These are phyloP conservation scores for Ramularia endophylla DNA, from an alignment of 2,329 filamentous ascomycete genomes.

Conservation along the genomic window DNA sequence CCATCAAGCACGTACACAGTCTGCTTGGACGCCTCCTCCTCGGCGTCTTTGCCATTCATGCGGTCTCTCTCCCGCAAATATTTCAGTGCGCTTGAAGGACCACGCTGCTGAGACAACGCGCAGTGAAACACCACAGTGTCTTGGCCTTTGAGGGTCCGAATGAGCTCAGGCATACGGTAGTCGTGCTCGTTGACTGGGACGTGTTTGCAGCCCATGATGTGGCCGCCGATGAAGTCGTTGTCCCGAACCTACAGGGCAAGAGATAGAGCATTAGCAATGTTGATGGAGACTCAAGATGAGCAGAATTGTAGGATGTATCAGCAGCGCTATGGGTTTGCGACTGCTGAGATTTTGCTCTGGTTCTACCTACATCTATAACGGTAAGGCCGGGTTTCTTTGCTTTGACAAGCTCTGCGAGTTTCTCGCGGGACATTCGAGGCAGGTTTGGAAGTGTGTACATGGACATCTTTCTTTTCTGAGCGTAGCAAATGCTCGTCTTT, in stretches of 20 bases:
- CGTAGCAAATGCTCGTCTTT: no score
- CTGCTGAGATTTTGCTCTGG: no score
- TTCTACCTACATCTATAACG: conserved; percentile 88
- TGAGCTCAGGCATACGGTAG: conserved; percentile 71
- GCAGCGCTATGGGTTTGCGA: no score
- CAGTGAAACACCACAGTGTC: conserved; percentile 92
- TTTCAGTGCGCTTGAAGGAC: conserved; percentile 73
- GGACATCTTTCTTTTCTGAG: no score
- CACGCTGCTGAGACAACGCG: conserved; percentile 82
- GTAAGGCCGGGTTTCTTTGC: conserved; percentile 46
- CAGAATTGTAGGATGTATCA: no score
- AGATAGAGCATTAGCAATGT: no score
- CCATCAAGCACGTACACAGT: conserved; percentile 74
- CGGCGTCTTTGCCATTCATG: conserved; percentile 32
- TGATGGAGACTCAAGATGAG: no score
- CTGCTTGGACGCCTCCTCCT: conserved; percentile 46
- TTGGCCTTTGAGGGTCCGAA: conserved; percentile 68
- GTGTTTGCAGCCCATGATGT: conserved; percentile 73
- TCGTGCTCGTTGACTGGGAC: conserved; percentile 69
- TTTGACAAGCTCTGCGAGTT: conserved; percentile 59
- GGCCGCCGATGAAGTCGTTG: conserved; percentile 82
- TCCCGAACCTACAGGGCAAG: no score
- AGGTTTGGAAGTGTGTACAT: conserved; percentile 58
- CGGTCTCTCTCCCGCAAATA: conserved; percentile 68
- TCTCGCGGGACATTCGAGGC: conserved; percentile 60